A percentile compares a stretch with the other conserved stretches of the same genome.
These are phyloP conservation scores for Coffea eugenioides DNA, from an alignment of 257 asterid species.

Conservation along the genomic window DNA sequence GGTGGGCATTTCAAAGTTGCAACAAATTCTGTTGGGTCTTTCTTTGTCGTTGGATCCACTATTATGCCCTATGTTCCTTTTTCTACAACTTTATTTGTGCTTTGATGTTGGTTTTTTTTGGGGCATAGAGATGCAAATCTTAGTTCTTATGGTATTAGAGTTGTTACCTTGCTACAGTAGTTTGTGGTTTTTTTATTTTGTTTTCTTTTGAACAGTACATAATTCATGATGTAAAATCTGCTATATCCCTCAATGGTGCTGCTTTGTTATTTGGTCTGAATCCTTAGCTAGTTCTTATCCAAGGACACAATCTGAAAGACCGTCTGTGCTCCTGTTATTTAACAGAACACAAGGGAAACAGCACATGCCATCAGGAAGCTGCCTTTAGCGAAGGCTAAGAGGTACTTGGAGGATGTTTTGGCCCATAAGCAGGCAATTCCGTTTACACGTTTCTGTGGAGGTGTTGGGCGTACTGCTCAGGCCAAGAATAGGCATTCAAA, in stretches of 20 bases:
- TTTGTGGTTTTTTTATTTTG: background rate
- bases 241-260: background rate
- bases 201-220: too few relatives aligned
- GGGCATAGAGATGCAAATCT: background rate
- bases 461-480: too few relatives aligned
- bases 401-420: too few relatives aligned
- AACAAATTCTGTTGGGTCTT: background rate
- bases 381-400: slow-evolving; percentile 42
- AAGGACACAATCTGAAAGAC: background rate
- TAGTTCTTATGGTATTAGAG: background rate
- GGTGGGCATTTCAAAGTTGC: background rate
- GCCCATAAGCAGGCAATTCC: too few relatives aligned
- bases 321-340: background rate
- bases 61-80: background rate
- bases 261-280: background rate
- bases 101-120: background rate
- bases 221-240: background rate
- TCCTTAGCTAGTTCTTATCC: background rate
- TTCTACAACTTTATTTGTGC: background rate
- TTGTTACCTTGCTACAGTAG: background rate
- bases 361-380: slow-evolving; percentile 80
- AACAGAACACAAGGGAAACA: slow-evolving; percentile 74
- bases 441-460: too few relatives aligned
- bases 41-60: too few relatives aligned
- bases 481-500: slow-evolving; percentile 13